Base-by-base conservation (phyloP, 2,329 filamentous ascomycete genomes). In the Talaromyces amestolkiae region DNA sequence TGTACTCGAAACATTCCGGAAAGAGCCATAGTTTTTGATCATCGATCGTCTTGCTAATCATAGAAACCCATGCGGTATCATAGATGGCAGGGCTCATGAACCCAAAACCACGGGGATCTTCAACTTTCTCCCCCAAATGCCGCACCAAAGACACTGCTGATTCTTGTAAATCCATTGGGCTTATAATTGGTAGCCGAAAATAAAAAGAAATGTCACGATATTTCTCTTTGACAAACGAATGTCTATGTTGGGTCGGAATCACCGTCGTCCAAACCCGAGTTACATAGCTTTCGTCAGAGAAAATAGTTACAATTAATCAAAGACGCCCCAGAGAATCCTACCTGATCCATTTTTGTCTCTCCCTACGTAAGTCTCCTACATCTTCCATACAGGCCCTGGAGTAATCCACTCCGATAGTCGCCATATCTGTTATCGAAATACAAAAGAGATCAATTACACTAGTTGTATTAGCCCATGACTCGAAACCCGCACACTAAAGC, bases 1-100 rank as follows among this genome's bases (percentile, higher is more conserved):
- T 49, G 54, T 71, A 76, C 3, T 70, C 45, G 64, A 78, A 75
- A 53, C 70, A 72, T 45, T 75, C 71, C 11, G 76, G 75, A 60
- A 78, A 78, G 1, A 75, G 69, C 71, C 73, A 75, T 35, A 54
- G 59, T 1, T 66, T 65, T 11, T 70, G 67, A 17, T 64, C 64
- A 19, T 64, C 49, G 41, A 67, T 70, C 27, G 69, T 71, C 62
- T 59, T 64, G 17, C 31, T 64, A 33, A 64, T 19, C 62, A 64
- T 64, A 19, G 62, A 64, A 3, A 77, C 71, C 75, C 76, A 78
- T 2, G 76, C 76, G 1, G 76, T 77, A 60, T 77, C 75, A 64
- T 78, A 78, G n/a, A 64, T 47, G 10, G 62, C 53, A 39, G 53
- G 19, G 22, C 62, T 64, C 53, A 64, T 51, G 27, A 58, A 58